Base-by-base conservation (phyloP, 305 asterid genomes). In the Solanum hybrid region DNA sequence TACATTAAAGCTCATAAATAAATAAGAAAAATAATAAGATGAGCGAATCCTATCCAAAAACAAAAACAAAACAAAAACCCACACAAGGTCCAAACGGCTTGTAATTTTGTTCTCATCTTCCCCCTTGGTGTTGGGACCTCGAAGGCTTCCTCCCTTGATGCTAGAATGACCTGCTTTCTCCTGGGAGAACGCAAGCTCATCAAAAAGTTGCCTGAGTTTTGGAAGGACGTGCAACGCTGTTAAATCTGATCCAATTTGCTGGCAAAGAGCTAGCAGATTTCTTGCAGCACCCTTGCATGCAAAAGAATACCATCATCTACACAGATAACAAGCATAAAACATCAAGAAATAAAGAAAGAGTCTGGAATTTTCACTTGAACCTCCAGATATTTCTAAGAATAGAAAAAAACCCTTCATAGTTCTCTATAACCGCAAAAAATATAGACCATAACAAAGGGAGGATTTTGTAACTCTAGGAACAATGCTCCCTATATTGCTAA, bases 231-330 rank as follows among this genome's bases (percentile, higher is more conserved):
- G 95, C 91, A 90, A 75, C 88, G 94, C 95, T 82, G 99, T 96
- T 93, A 94, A 93, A 89, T 95, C 98, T 78, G 98, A 95, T 87
- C 99, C 99, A 92, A 97, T 95, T 93, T 93, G 97, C 95, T 93
- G 97, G 93, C 97, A 97, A 90, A 96, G 94, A 91, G 94, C 94
- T 91, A 97, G 80, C 89, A 97, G 96, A 93, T 96, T 94, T 92
- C 93, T 95, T 89, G 98, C 97, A 91, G 98, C 95, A 88, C 92
- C 93, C 99, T 97, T 94, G 92, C 88, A 94, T 90, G 91, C 73
- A 41, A 90, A 89, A 89, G 89, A 89, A 90, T 38, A 79, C 39
- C 76, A 77, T 87, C 88, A 90, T 79, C 88, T 87, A 88, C 91
- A 77, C 90, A 77, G 79, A 80, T 73, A 65, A 73, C 57, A 87